phyloP scores from a whole-genome alignment of 768 basidiomycete species.

The Scleroderma bovista region DNA sequence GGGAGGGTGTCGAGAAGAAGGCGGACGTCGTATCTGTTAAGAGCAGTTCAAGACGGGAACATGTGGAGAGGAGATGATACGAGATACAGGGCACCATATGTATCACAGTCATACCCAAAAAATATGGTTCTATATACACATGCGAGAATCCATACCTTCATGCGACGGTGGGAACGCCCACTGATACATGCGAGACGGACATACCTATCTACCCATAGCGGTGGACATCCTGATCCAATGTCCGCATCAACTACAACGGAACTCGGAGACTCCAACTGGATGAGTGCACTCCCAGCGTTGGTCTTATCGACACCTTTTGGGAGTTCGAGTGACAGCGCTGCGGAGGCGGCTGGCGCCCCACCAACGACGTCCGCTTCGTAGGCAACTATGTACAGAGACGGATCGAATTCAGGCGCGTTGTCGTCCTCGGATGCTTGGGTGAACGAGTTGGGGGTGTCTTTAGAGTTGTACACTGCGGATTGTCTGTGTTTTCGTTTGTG shows the following conservation, averaged over 20 bases:
- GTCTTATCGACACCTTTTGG: constrained; percentile 2
- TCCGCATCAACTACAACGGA: constrained; percentile 3
- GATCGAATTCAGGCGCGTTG: constrained; percentile 9
- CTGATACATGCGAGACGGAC: constrained; percentile 31
- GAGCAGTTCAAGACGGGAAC: neutral
- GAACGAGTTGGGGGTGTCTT: too few relatives aligned
- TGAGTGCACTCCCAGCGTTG: constrained; percentile 29
- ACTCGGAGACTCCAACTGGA: constrained; percentile 26
- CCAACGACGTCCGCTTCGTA: constrained; percentile 72
- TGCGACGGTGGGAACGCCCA: neutral
- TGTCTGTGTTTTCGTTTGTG: too few relatives aligned
- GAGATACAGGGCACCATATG: neutral
- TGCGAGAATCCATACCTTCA: neutral
- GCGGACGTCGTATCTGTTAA: constrained; percentile 70
- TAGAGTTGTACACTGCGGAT: too few relatives aligned
- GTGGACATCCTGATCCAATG: neutral
- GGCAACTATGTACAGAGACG: constrained; percentile 53
- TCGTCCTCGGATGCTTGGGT: constrained; percentile 1
- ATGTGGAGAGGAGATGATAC: neutral
- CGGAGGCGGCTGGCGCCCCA: constrained; percentile 39
- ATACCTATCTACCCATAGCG: constrained; percentile 82
- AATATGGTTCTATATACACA: neutral
- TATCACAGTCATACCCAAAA: neutral
- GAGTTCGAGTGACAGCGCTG: constrained; percentile 32
- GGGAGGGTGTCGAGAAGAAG: constrained; percentile 59